Evolutionary conservation across 2,329 filamentous ascomycete species (phyloP), one percentile per base, ranked within the genome.

Genomic region (Cercospora nicotianae): DNA sequence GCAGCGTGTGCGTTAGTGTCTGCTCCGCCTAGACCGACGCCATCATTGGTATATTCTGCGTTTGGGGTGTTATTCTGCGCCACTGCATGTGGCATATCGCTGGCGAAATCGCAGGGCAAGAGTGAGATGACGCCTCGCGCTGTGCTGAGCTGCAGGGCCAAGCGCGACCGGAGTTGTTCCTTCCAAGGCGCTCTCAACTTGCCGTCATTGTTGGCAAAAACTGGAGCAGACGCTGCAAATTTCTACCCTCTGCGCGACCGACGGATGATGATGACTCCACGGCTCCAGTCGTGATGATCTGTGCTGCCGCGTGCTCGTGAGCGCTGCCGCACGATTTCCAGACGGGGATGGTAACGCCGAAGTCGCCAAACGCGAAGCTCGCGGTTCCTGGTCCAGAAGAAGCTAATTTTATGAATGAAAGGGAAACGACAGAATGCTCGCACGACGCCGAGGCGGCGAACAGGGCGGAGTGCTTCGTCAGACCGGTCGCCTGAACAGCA

Each of bases 1-100:
- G 72, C 68, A 58, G 51, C 63, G 67, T 77, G 76, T 18, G 73
- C 70, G 69, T 77, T 74, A 18, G 59, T 61, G 61, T 63, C 48
- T 23, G 48, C 12, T 8, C 20, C 48, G 58, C 60, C 51, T 64
- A 65, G 31, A 59, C 18, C 53, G 45, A 62, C 51, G 66, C 48
- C 63, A 53, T 67, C 53, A 16, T 60, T 18, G 26, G 51, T 30
- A 42, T 67, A 4, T 31, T 48, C 53, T 53, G 60, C 60, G 39
- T 13, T 33, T 13, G 20, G 30, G 10, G 26, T 33, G 10, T 42
- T 51, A 30, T 55, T 42, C 18, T 23, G 16, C 33, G 55, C 55
- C 55, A 60, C 58, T 6, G 58, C 58, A 26, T 65, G 57, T 53
- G 63, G 63, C 63, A 65, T 65, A n/a, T 58, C 33, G 33, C 23